Evolutionary conservation across 441 rosid species (phyloP).

Genomic region (Erodium moschatum): DNA sequence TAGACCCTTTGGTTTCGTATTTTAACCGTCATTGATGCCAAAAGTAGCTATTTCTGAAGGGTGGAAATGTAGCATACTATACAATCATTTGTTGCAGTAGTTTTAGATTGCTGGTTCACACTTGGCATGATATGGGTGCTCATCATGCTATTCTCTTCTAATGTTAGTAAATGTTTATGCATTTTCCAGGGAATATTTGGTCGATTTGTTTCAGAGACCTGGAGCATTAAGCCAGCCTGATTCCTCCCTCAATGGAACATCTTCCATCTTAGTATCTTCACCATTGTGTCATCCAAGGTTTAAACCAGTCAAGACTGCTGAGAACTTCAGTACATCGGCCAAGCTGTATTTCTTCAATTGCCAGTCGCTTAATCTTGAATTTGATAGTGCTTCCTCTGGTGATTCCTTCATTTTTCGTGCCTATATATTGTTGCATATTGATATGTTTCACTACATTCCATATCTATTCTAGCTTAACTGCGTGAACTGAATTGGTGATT

Average conservation of each 20-base stretch:
- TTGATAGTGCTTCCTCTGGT: constrained; percentile 29
- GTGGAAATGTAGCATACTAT: neutral
- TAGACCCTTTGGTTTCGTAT: neutral
- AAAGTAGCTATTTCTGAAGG: neutral
- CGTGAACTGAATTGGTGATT: neutral
- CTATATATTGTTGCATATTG: neutral
- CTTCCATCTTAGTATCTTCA: constrained; percentile 30
- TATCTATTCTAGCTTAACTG: neutral
- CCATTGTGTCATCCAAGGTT: constrained; percentile 36
- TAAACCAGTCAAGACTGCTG: constrained; percentile 23
- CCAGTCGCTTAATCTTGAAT: constrained; percentile 21
- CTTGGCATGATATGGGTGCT: neutral
- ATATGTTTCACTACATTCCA: neutral
- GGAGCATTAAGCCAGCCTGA: constrained; percentile 36
- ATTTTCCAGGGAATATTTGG: constrained; percentile 39
- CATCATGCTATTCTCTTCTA: neutral
- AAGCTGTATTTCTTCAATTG: constrained; percentile 27
- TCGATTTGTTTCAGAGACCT: constrained; percentile 37
- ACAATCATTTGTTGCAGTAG: neutral
- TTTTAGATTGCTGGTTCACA: neutral
- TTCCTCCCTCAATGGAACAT: constrained; percentile 37
- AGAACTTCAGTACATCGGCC: constrained; percentile 30
- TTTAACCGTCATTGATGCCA: neutral
- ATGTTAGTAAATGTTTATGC: constrained; percentile 15
- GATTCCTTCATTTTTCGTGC: constrained; percentile 9